A percentile compares a stretch with the other conserved stretches of the same genome.
These are phyloP conservation scores for Megacollybia platyphylla DNA, from an alignment of 1,284 basidiomycete genomes.

Conservation along the genomic window DNA sequence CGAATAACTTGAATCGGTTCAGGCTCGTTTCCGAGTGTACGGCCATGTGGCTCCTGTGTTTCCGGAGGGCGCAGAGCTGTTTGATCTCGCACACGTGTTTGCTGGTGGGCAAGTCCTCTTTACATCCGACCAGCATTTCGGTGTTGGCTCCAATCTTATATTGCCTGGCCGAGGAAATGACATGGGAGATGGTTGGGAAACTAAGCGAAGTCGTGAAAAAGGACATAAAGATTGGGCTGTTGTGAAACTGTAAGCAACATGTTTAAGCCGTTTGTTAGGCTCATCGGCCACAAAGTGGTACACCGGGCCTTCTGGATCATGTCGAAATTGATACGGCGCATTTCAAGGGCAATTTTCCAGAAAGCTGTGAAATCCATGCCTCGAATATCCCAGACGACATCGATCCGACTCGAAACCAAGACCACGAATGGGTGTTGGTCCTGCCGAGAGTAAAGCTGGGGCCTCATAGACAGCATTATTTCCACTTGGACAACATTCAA, in stretches of 20 bases:
- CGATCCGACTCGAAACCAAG: conserved; percentile 24
- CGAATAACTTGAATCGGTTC: conserved; percentile 3
- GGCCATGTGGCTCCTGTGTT: conserved; percentile 63
- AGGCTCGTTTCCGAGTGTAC: conserved; percentile 85
- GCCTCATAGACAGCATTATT: conserved; percentile 83
- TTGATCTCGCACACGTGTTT: conserved; percentile 88
- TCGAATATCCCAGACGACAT: conserved; percentile 32
- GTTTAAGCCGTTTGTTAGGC: conserved; percentile 3
- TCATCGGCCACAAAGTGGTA: conserved; percentile 30
- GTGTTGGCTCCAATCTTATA: conserved; percentile 83
- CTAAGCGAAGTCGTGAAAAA: conserved; percentile 71
- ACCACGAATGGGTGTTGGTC: conserved; percentile 62
- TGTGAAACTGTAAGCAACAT: conserved; percentile 64
- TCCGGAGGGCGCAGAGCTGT: conserved; percentile 35
- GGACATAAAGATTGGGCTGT: conserved; percentile 88
- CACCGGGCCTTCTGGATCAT: conserved; percentile 60
- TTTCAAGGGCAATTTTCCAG: conserved; percentile 95
- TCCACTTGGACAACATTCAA: conserved; percentile 61
- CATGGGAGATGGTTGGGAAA: conserved; percentile 99
- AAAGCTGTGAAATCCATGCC: conserved; percentile 77
- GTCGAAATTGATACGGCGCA: conserved; percentile 90
- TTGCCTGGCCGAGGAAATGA: conserved; percentile 82
- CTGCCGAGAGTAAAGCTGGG: conserved; percentile 74
- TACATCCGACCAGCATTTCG: conserved; percentile 90
- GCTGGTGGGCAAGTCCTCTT: conserved; percentile 77